These are phyloP conservation scores for Vitis rotundifolia DNA, from an alignment of 164 flowering plant genomes.

Conservation along the genomic window DNA sequence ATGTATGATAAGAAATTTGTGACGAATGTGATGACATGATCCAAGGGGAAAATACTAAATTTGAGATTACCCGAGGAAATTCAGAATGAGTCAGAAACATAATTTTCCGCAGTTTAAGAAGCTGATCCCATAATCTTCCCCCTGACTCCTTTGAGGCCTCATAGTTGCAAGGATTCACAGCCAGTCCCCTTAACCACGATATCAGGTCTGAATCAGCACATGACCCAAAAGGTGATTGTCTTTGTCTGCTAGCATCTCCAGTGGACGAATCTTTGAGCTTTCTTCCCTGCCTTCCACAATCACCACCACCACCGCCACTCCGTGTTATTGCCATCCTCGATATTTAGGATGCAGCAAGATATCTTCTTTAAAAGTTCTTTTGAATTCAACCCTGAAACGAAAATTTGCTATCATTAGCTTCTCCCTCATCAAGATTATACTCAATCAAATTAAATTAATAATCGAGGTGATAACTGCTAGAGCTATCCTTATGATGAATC, in stretches of 20 bases:
- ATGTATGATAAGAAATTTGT: not conserved
- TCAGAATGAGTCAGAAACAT: slow-evolving; percentile 11
- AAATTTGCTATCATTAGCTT: not conserved
- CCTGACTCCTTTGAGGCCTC: not conserved
- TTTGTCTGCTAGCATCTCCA: not conserved
- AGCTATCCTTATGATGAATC: not conserved
- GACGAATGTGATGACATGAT: not conserved
- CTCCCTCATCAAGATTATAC: not conserved
- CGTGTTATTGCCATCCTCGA: not conserved
- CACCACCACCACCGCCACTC: too few species aligned
- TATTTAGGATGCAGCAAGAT: too few species aligned
- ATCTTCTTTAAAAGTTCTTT: not conserved
- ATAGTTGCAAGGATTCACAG: slow-evolving; percentile 23
- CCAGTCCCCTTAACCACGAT: slow-evolving; percentile 22
- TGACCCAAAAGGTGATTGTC: not conserved
- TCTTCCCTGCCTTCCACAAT: not conserved
- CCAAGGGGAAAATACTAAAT: not conserved
- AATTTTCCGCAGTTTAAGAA: slow-evolving; percentile 22
- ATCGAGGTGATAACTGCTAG: not conserved
- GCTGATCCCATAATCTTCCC: slow-evolving; percentile 13
- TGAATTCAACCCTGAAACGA: slow-evolving; percentile 2
- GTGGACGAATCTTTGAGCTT: not conserved
- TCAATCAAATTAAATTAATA: not conserved
- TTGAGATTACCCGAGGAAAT: slow-evolving; percentile 26
- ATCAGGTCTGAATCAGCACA: slow-evolving; percentile 16